These are phyloP conservation scores for Ceratocystis diversiconidia DNA, from an alignment of 2,329 filamentous ascomycete genomes.

Conservation along the genomic window DNA sequence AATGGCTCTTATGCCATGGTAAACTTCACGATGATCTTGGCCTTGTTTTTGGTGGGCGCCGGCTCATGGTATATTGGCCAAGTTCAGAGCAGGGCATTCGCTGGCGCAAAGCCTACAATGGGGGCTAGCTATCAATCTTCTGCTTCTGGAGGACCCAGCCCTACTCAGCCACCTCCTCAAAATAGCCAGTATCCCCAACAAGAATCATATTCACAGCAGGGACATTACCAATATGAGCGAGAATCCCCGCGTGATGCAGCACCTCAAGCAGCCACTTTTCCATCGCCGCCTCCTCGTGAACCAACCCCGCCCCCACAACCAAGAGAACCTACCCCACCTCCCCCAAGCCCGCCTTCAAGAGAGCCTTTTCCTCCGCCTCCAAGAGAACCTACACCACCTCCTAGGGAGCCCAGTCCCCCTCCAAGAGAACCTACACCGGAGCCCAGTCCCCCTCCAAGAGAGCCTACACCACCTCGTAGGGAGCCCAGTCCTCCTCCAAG, in stretches of 20 bases:
- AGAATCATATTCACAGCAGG: conserved; percentile 25
- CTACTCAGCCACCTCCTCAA: conserved; percentile 23
- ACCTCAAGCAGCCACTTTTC: conserved; percentile 4
- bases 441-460: conserved; percentile 25
- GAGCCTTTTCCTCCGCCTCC: conserved; percentile 19
- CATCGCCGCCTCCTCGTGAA: conserved; percentile 19
- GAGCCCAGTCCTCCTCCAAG: conserved; percentile 21
- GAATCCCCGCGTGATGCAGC: not conserved
- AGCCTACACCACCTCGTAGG: not conserved
- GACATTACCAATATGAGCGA: conserved; percentile 22
- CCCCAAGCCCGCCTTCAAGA: not conserved
- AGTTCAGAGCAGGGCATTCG: conserved; percentile 25
- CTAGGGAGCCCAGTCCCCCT: too few relatives aligned
- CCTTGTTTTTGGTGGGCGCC: conserved; percentile 59
- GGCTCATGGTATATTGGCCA: conserved; percentile 54
- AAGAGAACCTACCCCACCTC: conserved; percentile 17
- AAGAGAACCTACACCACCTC: too few relatives aligned
- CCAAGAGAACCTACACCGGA: conserved; percentile 25
- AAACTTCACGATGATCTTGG: conserved; percentile 55
- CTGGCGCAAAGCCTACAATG: conserved; percentile 14
- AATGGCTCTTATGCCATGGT: conserved; percentile 55
- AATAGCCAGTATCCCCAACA: conserved; percentile 21
- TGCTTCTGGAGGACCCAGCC: conserved; percentile 21
- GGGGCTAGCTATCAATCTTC: conserved; percentile 14
- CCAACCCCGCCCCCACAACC: conserved; percentile 10